phyloP scores from a whole-genome alignment of 2,329 filamentous ascomycete genomes.

The Cytospora schulzeri region DNA sequence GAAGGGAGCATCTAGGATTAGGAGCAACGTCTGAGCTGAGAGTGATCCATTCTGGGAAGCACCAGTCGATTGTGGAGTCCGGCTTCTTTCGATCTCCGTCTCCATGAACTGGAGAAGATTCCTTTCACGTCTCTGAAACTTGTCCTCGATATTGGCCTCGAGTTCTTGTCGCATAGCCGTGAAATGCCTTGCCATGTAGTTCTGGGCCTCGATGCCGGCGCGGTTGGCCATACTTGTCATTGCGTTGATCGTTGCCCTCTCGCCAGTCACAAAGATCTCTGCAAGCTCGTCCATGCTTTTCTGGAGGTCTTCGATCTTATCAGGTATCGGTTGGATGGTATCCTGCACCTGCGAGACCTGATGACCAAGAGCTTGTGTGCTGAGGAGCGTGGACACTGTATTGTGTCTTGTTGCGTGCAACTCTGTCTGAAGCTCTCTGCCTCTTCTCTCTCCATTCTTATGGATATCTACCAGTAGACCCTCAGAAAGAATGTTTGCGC shows the following conservation, averaged over 20 bases:
- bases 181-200: not conserved
- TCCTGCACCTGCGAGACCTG: conserved; percentile 1
- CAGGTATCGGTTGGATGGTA: not conserved
- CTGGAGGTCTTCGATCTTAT: not conserved
- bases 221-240: conserved; percentile 2
- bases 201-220: not conserved
- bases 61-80: not conserved
- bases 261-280: not conserved
- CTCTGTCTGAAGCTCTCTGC: not conserved
- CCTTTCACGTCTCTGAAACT: not conserved
- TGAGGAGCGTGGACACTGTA: not conserved
- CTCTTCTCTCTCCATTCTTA: too few species aligned
- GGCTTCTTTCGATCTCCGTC: not conserved
- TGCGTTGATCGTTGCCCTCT: not conserved
- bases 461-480: not conserved
- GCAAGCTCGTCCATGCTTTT: not conserved
- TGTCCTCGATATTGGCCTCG: not conserved
- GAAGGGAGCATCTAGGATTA: not conserved
- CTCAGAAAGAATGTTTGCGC: not conserved
- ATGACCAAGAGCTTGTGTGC: not conserved
- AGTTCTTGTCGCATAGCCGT: not conserved
- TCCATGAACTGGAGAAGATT: not conserved
- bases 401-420: not conserved
- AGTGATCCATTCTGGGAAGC: not conserved
- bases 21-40: not conserved